These are phyloP conservation scores for Psophocarpus tetragonolobus DNA, from an alignment of 306 rosid genomes.

Conservation along the genomic window DNA sequence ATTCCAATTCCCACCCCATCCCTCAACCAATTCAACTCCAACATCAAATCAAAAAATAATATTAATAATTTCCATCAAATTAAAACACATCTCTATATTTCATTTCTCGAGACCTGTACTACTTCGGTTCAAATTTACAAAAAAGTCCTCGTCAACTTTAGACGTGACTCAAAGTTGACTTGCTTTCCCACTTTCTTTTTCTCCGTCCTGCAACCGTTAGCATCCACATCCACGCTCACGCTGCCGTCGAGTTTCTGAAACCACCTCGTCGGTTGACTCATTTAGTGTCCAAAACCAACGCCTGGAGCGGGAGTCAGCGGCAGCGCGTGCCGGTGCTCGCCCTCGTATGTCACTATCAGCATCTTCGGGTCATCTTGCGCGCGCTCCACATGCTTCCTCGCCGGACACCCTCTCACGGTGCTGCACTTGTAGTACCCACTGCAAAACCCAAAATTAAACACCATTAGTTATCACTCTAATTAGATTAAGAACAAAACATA, in stretches of 20 bases:
- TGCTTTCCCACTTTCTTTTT: background rate
- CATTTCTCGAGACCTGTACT: constrained; percentile 4
- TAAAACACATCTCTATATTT: constrained; percentile 10
- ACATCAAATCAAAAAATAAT: background rate
- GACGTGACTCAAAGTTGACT: constrained; percentile 39
- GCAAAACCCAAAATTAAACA: background rate
- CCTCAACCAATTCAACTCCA: background rate
- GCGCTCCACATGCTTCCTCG: constrained; percentile 82
- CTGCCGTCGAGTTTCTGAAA: background rate
- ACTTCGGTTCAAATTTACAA: constrained; percentile 31
- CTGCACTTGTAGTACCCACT: constrained; percentile 84
- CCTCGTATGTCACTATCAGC: constrained; percentile 43
- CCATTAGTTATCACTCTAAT: background rate
- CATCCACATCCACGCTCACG: constrained; percentile 22
- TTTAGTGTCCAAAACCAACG: background rate
- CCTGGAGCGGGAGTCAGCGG: background rate
- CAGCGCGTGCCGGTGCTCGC: constrained; percentile 44
- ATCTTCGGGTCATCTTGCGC: constrained; percentile 52
- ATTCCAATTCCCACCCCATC: background rate
- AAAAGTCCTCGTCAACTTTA: constrained; percentile 12
- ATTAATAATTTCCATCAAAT: background rate
- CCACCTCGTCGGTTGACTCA: background rate
- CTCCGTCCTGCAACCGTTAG: background rate
- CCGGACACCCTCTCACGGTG: constrained; percentile 76
- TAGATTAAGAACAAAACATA: background rate